Evolutionary conservation across 2,329 filamentous ascomycete genomes (phyloP), one percentile per base, ranked within the genome.

Genomic region (Beauveria sp.): DNA sequence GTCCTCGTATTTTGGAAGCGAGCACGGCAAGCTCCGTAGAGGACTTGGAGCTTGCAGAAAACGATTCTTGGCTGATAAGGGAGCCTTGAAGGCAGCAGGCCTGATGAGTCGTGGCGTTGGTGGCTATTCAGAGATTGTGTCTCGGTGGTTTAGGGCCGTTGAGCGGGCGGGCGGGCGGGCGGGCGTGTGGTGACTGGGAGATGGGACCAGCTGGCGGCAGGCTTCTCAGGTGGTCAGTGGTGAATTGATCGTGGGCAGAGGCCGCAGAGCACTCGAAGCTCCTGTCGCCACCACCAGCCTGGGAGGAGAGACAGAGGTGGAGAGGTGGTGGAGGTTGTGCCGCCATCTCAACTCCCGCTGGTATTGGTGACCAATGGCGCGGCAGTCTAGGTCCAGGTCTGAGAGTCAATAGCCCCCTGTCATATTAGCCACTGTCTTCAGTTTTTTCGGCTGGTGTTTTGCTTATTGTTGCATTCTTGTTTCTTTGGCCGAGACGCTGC

Each of bases 231-330:
- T 37, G 34, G 20, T 22, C n/a, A 46, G 44, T 46, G n/a, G 44
- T 46, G 9, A 28, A 10, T 34, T 18, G 30, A 52, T 52, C 37
- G 50, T 12, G 24, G 26, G 18, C 30, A 46, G 26, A 8, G 37
- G 28, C 34, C 24, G 44, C 24, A 48, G 44, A 34, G 26, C 9
- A 22, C 43, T 56, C 24, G 46, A 28, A 61, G 40, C 48, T 47
- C 48, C 26, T 52, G 28, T 60, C 58, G 43, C 51, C 51, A 47
- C 50, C 58, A 16, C 16, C 34, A 24, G 40, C 28, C 16, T 51
- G 53, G 53, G 61, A 62, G 55, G 61, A 62, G 61, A 62, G 61
- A 62, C 61, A 62, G 59, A 44, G 55, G 61, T 62, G 61, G 61
- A 59, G 61, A 59, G 61, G 20, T 12, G 9, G 47, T 55, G 59